Evolutionary conservation across 2,329 filamentous ascomycete genomes (phyloP).

Genomic region (Hirsutella rhossiliensis): DNA sequence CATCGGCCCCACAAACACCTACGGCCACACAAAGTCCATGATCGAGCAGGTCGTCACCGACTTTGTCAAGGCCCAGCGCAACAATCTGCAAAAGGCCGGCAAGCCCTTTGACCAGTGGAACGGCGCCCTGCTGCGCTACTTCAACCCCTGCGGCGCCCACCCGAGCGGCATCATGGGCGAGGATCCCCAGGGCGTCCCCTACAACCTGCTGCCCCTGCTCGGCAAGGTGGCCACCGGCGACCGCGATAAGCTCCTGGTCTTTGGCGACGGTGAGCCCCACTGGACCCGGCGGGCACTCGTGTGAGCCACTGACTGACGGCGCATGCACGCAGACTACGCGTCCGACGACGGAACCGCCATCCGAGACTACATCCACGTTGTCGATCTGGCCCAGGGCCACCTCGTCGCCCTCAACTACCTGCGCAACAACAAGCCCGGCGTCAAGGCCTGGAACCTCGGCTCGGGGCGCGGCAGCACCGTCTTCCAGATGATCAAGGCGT

Average conservation of each 20-base stretch:
- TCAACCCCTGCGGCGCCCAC: slow-evolving; percentile 93
- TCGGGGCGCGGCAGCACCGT: slow-evolving; percentile 92
- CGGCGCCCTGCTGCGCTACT: slow-evolving; percentile 85
- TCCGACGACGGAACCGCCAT: slow-evolving; percentile 89
- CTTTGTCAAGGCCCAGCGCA: slow-evolving; percentile 75
- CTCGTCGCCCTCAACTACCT: slow-evolving; percentile 85
- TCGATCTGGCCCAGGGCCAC: slow-evolving; percentile 80
- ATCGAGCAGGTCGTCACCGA: slow-evolving; percentile 91
- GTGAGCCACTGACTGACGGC: not conserved
- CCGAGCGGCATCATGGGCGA: slow-evolving; percentile 96
- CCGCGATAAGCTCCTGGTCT: slow-evolving; percentile 86
- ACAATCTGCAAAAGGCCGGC: slow-evolving; percentile 67
- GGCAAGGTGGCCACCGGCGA: slow-evolving; percentile 95
- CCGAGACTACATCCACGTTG: slow-evolving; percentile 95
- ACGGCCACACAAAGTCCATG: slow-evolving; percentile 90
- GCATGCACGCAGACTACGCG: slow-evolving; percentile 55
- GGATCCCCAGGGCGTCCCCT: slow-evolving; percentile 89
- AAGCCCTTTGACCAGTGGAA: slow-evolving; percentile 79
- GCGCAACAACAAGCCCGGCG: slow-evolving; percentile 70
- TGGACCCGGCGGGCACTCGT: not conserved
- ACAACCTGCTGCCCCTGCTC: slow-evolving; percentile 87
- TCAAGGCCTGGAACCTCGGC: slow-evolving; percentile 93
- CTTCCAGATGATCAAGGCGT: slow-evolving; percentile 94
- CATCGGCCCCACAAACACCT: slow-evolving; percentile 91
- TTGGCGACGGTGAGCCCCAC: slow-evolving; percentile 69